Evolutionary conservation across 495 filamentous ascomycete genomes (phyloP), one percentile per base, ranked within the genome.

Genomic region (Thozetella sp.): DNA sequence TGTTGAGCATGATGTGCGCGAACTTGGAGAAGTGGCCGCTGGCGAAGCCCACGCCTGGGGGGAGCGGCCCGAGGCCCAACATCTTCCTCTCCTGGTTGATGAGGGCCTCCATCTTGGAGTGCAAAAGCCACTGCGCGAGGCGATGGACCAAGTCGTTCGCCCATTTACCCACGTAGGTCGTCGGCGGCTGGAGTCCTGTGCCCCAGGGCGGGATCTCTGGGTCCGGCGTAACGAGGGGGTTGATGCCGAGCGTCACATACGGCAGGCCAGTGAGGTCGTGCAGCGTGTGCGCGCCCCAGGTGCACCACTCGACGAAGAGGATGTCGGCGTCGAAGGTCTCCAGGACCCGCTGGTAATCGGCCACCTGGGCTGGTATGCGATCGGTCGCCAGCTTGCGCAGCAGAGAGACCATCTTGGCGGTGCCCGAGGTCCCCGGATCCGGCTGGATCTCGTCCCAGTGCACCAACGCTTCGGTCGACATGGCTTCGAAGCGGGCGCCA

Each of bases 121-220:
- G 2, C 4, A 57, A 2, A 3, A 51, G 19, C 4, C 19, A 12
- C 23, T 50, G 10, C 2, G 17, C 54, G 2, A 56, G 2, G 1
- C 3, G 17, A n/a, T 56, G 54, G 3, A 23, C 22, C 13, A 46
- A 11, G 1, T 10, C 2, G 30, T 45, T 56, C 37, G 23, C 19
- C 54, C 20, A 25, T 24, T 37, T 46, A 1, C 54, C 54, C 11
- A 56, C 17, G 22, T n/a, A 43, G 20, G 27, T 56, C 30, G 22
- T 34, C 12, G 54, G 54, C 1, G 54, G 54, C 20, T 46, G 54
- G 10, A 24, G 20, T 2, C 54, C 54, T 9, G 54, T 23, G 2
- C 34, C 54, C 54, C 54, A 56, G 25, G 54, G 54, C 17, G 54
- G 54, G 22, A 56, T 56, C 30, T 56, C 54, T 12, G 54, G 54